Conservation (phyloP, 1,284 basidiomycete genomes). For the Leccinum pachyderme region DNA sequence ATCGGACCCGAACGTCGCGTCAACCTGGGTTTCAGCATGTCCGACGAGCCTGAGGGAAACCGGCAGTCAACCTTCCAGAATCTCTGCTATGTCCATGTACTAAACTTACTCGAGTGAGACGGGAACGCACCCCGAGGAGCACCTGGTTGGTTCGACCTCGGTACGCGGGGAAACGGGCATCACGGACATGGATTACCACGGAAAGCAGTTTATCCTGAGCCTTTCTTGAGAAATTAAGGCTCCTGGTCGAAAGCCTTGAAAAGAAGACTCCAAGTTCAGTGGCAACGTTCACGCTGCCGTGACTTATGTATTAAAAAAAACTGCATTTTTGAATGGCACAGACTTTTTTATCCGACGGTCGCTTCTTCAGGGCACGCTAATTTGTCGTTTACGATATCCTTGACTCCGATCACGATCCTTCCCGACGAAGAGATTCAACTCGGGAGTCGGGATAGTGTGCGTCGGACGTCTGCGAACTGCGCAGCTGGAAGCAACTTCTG, state of each 20-base stretch:
- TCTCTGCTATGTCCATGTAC: not conserved
- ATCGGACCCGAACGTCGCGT: not conserved
- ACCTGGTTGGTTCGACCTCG: not conserved
- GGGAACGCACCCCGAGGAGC: not conserved
- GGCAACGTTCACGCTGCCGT: too few species aligned
- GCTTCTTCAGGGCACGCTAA: not conserved
- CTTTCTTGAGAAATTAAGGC: not conserved
- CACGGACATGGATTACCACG: not conserved
- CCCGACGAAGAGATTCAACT: not conserved
- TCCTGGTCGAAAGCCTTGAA: not conserved
- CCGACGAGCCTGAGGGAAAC: conserved; percentile 1
- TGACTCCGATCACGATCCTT: not conserved
- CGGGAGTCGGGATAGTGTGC: not conserved
- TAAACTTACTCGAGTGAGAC: conserved; percentile 2
- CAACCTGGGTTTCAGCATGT: not conserved
- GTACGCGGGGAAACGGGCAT: not conserved
- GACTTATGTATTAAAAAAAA: not conserved
- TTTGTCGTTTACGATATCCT: not conserved
- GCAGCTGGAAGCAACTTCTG: not conserved
- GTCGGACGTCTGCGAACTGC: not conserved
- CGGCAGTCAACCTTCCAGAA: not conserved
- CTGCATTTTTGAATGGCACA: not conserved
- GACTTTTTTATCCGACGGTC: not conserved
- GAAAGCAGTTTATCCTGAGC: not conserved
- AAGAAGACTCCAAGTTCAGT: too few species aligned